A percentile compares a stretch with the other conserved stretches of the same genome.
phyloP scores from a whole-genome alignment of 176 grass and related monocot species.

The Zea luxurians region DNA sequence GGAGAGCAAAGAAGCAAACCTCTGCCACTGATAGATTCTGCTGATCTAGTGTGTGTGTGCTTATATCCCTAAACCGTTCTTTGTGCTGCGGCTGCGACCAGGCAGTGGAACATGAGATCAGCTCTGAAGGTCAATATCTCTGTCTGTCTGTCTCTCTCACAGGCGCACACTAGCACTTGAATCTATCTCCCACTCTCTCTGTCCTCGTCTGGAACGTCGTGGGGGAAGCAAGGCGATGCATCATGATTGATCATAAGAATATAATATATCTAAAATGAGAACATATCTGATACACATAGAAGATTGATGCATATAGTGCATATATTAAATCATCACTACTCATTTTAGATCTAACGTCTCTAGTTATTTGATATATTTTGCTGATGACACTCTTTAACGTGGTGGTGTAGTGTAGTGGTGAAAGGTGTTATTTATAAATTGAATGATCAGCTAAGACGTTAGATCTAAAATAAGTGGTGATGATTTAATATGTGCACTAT shows the following conservation, averaged over 20 bases:
- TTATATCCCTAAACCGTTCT: constrained; percentile 21
- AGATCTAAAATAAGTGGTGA: too few species aligned
- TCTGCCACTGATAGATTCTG: not conserved
- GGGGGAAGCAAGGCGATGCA: constrained; percentile 11
- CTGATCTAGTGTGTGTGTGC: not conserved
- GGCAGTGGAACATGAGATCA: constrained; percentile 21
- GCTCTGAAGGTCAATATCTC: constrained; percentile 5
- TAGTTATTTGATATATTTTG: too few species aligned
- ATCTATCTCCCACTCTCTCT: not conserved
- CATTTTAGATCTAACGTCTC: too few species aligned
- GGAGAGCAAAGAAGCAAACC: not conserved
- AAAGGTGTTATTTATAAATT: too few species aligned
- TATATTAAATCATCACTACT: too few species aligned
- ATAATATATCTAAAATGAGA: not conserved
- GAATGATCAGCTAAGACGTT: too few species aligned
- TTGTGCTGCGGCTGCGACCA: not conserved
- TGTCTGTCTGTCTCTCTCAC: not conserved
- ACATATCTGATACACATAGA: not conserved
- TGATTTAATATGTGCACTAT: too few species aligned
- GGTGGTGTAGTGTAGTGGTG: too few species aligned
- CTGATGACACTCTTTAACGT: too few species aligned
- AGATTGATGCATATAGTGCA: too few species aligned
- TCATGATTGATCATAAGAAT: not conserved
- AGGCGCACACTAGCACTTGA: not conserved
- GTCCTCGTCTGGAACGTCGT: constrained; percentile 7